Conservation (phyloP, 106 monocot species). For the Hemerocallis citrina region DNA sequence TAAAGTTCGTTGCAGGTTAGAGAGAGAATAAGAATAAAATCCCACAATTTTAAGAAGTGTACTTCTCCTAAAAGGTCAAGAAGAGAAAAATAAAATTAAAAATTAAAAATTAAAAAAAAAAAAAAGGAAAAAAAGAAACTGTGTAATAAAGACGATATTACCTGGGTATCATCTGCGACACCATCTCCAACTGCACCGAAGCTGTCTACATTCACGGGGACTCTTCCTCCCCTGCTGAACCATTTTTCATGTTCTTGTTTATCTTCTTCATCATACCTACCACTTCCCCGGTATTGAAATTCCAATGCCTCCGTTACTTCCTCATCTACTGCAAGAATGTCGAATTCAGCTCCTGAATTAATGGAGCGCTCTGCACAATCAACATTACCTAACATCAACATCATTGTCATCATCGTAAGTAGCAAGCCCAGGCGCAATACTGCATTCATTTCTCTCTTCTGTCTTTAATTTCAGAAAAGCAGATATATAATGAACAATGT, state of each 20-base stretch:
- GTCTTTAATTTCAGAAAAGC: not conserved
- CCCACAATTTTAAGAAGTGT: too few relatives aligned
- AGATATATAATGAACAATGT: not conserved
- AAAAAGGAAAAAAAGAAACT: too few relatives aligned
- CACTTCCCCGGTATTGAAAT: not conserved
- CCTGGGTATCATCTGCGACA: conserved; percentile 78
- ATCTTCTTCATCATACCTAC: conserved; percentile 9
- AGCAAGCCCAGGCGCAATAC: not conserved
- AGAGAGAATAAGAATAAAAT: too few relatives aligned
- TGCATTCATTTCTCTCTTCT: conserved; percentile 7
- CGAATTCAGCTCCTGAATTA: too few relatives aligned
- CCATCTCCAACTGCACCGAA: conserved; percentile 96
- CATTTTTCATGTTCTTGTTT: conserved; percentile 10
- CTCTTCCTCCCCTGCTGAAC: conserved; percentile 28
- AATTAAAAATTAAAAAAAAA: too few relatives aligned
- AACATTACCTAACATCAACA: not conserved
- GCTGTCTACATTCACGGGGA: conserved; percentile 75
- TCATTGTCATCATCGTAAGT: not conserved
- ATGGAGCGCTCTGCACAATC: not conserved
- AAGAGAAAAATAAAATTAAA: not conserved
- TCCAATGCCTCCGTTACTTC: conserved; percentile 5
- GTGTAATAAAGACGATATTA: too few relatives aligned
- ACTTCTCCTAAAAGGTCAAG: too few relatives aligned
- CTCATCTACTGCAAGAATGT: not conserved
- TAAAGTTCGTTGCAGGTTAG: too few relatives aligned